A percentile compares a stretch with the other conserved stretches of the same genome.
These are phyloP conservation scores for Aechmea fasciata DNA, from an alignment of 176 grass and related monocot genomes.

Conservation along the genomic window DNA sequence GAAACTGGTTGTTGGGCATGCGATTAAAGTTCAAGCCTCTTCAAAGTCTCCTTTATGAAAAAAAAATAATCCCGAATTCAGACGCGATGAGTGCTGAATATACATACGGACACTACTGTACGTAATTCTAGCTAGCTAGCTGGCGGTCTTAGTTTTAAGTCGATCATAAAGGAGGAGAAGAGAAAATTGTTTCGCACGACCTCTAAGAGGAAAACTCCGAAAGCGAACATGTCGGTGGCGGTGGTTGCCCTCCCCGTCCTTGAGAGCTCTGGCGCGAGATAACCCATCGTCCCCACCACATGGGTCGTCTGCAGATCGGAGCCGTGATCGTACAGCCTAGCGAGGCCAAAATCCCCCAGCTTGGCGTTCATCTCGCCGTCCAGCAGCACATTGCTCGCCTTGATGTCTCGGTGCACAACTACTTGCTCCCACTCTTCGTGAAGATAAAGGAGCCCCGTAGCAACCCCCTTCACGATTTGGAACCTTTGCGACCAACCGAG, in stretches of 20 bases:
- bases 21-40: too few relatives aligned
- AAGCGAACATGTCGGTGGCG: slow-evolving; percentile 42
- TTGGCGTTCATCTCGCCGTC: slow-evolving; percentile 17
- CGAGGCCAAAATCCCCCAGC: slow-evolving; percentile 50
- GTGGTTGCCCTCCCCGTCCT: slow-evolving; percentile 34
- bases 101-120: too few relatives aligned
- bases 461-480: slow-evolving; percentile 34
- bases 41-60: too few relatives aligned
- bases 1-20: too few relatives aligned
- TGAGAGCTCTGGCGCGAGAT: slow-evolving; percentile 37
- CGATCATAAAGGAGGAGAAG: too few relatives aligned
- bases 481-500: slow-evolving; percentile 19
- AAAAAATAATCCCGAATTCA: too few relatives aligned
- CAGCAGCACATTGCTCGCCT: slow-evolving; percentile 34
- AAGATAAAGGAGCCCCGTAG: slow-evolving; percentile 29
- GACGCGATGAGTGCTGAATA: too few relatives aligned
- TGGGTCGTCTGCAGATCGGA: slow-evolving; percentile 27
- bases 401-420: slow-evolving; percentile 34
- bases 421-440: slow-evolving; percentile 43
- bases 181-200: slow-evolving; percentile 15
- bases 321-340: slow-evolving; percentile 42
- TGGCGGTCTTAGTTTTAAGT: too few relatives aligned
- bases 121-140: too few relatives aligned
- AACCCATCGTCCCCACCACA: slow-evolving; percentile 42
- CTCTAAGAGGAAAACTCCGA: slow-evolving; percentile 40